phyloP scores from a whole-genome alignment of 202 grass and related monocot genomes.

The Schoenoplectus tabernaemontani region DNA sequence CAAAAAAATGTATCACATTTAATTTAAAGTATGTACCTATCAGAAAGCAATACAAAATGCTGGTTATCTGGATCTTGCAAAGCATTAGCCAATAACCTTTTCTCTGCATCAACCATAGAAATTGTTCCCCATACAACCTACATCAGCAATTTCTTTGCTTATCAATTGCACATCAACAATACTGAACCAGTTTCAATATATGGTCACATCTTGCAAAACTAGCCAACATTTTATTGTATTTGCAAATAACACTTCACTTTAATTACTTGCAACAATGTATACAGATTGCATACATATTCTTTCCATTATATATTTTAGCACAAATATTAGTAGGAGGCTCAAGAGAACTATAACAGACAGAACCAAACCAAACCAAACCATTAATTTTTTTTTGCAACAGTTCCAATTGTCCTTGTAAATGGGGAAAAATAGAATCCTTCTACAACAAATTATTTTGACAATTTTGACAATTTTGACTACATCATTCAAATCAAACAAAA shows the following conservation, averaged over 20 bases:
- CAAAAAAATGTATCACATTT: not conserved
- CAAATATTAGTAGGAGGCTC: not conserved
- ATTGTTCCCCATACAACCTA: slow-evolving; percentile 78
- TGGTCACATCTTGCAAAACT: not conserved
- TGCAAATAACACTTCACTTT: not conserved
- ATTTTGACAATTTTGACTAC: not conserved
- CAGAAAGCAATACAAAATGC: slow-evolving; percentile 93
- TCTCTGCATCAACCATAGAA: slow-evolving; percentile 97
- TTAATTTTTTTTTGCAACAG: not conserved
- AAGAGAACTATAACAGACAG: not conserved
- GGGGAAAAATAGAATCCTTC: not conserved
- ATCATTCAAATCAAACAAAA: not conserved
- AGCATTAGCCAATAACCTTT: slow-evolving; percentile 90
- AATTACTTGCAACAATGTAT: not conserved
- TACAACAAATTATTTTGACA: not conserved
- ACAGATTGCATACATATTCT: not conserved
- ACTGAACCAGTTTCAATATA: not conserved
- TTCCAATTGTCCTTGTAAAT: not conserved
- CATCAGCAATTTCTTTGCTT: slow-evolving; percentile 19
- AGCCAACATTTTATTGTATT: not conserved
- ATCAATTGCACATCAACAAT: not conserved
- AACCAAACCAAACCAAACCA: not conserved
- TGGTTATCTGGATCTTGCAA: slow-evolving; percentile 89
- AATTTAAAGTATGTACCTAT: slow-evolving; percentile 43
- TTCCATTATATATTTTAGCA: not conserved